Evolutionary conservation across 768 basidiomycete species (phyloP), one percentile per base, ranked within the genome.

Genomic region (Boletus vermiculosoides): DNA sequence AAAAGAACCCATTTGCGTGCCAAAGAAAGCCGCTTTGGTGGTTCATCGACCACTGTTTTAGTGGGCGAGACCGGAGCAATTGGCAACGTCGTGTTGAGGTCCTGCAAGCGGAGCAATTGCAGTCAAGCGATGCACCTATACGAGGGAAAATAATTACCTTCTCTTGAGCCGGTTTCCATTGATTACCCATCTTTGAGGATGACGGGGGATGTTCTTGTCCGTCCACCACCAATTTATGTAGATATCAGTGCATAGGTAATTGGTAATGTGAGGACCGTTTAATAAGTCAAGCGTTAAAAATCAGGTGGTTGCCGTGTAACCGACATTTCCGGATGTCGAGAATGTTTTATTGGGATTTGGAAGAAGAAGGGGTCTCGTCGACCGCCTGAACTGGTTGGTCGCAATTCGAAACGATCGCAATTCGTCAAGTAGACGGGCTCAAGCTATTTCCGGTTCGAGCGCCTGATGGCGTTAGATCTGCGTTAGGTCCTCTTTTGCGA

Each of bases 1-100:
- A 81, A 65, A 16, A 80, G 55, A 22, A 68, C 20, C 2, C 48
- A 52, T 63, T 69, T 76, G 54, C 63, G 68, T 36, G 56, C 48
- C 47, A 46, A 55, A 37, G 68, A 73, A 51, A 71, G 57, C 22
- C 3, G 47, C 20, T 54, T 57, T 28, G 56, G 45, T 1, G 25
- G 40, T 33, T 41, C 41, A 41, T 63, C 52, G 39, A 45, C 28
- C 33, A 45, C 20, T 5, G 51, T 58, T 34, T 55, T 47, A 20
- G 20, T 8, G 2, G 25, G 25, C 25, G 52, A 45, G 22, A 30
- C 8, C 20, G 42, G 16, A 2, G 44, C 12, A 40, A 50, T 44
- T 52, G 44, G 28, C 13, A 37, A 45, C 66, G 71, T 68, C 36
- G 33, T 48, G n/a, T 16, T 41, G 22, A 25, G 28, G 44, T 13